A percentile compares a stretch with the other conserved stretches of the same genome.
Conservation (phyloP, 345 rosid species). For the Aegle marmelos region DNA sequence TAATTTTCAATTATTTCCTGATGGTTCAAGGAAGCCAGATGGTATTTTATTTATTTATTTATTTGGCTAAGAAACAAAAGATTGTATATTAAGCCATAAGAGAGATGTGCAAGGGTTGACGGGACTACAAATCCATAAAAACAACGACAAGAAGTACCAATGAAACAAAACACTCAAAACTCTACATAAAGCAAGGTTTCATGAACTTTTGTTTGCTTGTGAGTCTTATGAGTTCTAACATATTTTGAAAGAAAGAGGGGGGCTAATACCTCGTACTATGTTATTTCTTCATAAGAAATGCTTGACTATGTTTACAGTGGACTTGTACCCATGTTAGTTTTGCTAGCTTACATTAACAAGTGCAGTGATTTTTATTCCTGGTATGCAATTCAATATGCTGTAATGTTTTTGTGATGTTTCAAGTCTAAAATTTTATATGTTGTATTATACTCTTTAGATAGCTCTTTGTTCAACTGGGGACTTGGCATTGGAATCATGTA, state of each 20-base stretch:
- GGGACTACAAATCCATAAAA: no score
- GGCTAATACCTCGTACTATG: not conserved
- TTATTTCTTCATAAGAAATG: not conserved
- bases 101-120: no score
- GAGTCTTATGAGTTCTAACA: not conserved
- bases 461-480: constrained; percentile 53
- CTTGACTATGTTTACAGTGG: not conserved
- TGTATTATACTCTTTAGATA: constrained; percentile 35
- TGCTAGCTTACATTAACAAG: not conserved
- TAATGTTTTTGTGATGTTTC: not conserved
- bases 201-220: not conserved
- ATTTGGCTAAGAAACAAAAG: no score
- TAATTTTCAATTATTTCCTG: not conserved
- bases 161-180: no score
- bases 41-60: not conserved
- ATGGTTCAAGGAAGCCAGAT: not conserved
- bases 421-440: not conserved
- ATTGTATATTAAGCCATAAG: no score
- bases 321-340: not conserved
- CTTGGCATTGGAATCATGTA: constrained; percentile 76
- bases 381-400: not conserved
- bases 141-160: no score
- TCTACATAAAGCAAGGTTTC: no score
- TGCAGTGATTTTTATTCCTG: not conserved
- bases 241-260: not conserved